Base-by-base conservation (phyloP, 257 asterid genomes). In the Haberlea rhodopensis region DNA sequence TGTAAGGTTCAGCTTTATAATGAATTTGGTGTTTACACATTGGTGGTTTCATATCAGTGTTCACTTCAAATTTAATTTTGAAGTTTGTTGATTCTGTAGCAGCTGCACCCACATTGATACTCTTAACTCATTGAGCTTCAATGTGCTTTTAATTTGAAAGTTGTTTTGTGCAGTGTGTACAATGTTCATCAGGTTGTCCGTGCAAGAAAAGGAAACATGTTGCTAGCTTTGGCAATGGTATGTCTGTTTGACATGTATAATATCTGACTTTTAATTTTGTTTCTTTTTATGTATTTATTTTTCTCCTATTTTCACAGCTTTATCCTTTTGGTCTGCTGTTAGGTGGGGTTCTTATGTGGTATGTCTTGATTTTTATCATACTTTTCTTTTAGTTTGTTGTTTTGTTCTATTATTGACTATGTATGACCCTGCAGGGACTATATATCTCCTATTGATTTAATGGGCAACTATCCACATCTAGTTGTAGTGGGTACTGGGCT, bases 211-310 rank as follows among this genome's bases (percentile, higher is more conserved):
- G 96, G 94, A 79, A 88, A 80, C 78, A 86, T 91, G 97, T 68
- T 74, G 1, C 80, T 78, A 57, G 97, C 97, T 48, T 74, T 91
- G 82, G 95, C 97, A 60, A 88, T 91, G 97, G 97, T 91, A 79
- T 56, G 48, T 46, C 45, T 26, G 19, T 55, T 78, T 52, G 57
- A 43, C 45, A 26, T 37, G 55, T 26, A 67, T 66, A 6, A 19
- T 66, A 57, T 1, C 8, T 65, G 49, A 43, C 43, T 29, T 63
- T 53, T 45, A 16, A 53, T 62, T 32, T n/a, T 61, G 48, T 51
- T 54, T 53, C 34, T 11, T 32, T 51, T 19, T 43, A 27, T 72
- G 60, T 70, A 66, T 65, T 55, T 52, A 27, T 31, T 49, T 64
- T 66, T 15, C 32, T 43, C 57, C 55, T 64, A 37, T 57, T 64